A percentile compares a stretch with the other conserved stretches of the same genome.
Conservation (phyloP, 2,329 filamentous ascomycete genomes). For the Tolypocladium tropicale region DNA sequence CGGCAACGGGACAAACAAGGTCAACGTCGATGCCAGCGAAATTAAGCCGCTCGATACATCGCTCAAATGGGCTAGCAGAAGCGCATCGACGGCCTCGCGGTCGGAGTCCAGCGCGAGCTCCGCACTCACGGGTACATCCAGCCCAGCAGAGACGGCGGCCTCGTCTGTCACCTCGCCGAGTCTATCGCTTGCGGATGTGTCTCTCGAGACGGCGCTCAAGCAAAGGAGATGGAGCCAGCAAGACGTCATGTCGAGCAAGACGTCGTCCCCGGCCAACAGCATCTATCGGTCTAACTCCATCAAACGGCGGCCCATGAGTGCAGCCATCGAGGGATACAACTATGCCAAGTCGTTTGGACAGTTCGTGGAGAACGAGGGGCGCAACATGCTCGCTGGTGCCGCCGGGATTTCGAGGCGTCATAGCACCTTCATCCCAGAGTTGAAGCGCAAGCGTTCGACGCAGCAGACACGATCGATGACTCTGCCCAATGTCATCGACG, state of each 20-base stretch:
- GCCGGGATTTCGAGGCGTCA: slow-evolving; percentile 10
- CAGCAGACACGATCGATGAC: slow-evolving; percentile 7
- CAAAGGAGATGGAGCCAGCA: slow-evolving; percentile 17
- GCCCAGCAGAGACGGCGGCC: slow-evolving; percentile 13
- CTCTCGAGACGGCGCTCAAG: slow-evolving; percentile 10
- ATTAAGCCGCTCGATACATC: slow-evolving; percentile 2
- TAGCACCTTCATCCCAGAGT: slow-evolving; percentile 12
- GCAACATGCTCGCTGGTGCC: slow-evolving; percentile 3
- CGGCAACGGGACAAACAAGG: slow-evolving; percentile 39
- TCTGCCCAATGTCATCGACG: slow-evolving; percentile 11
- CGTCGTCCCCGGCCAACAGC: neutral
- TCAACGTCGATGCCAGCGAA: slow-evolving; percentile 12
- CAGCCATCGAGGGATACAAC: slow-evolving; percentile 16
- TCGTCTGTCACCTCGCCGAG: slow-evolving; percentile 15
- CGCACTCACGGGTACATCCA: slow-evolving; percentile 16
- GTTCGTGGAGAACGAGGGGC: slow-evolving; percentile 11
- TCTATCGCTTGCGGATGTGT: slow-evolving; percentile 5
- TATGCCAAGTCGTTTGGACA: slow-evolving; percentile 15
- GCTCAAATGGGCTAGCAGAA: slow-evolving; percentile 10
- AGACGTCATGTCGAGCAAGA: slow-evolving; percentile 15
- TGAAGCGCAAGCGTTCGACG: slow-evolving; percentile 11
- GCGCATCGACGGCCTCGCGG: slow-evolving; percentile 16
- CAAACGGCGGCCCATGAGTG: slow-evolving; percentile 16
- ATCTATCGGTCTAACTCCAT: slow-evolving; percentile 5
- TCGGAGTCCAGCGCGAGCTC: slow-evolving; percentile 12